Percentiles rank a stretch among this genome's conserved stretches.
Evolutionary conservation across 352 stramenopile species (phyloP).

Genomic region (Globisporangium orthogonon): DNA sequence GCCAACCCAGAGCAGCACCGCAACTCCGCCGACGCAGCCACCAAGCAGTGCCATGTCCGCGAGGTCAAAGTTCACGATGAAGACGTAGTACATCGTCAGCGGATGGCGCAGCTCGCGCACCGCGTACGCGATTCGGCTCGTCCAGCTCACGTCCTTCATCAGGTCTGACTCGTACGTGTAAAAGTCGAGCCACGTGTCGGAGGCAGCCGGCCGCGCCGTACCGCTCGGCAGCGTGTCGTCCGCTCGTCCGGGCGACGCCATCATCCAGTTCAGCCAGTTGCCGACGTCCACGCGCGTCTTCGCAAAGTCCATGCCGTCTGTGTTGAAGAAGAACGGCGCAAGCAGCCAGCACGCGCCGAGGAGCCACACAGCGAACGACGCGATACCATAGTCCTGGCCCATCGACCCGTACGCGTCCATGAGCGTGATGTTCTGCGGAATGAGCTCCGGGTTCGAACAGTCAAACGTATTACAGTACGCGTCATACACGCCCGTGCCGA

Average conservation of each 20-base stretch:
- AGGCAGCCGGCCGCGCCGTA: conserved; percentile 14
- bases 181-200: conserved; percentile 75
- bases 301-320: conserved; percentile 78
- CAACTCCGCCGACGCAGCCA: conserved; percentile 51
- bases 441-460: conserved; percentile 39
- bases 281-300: conserved; percentile 82
- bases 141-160: conserved; percentile 56
- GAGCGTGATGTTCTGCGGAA: conserved; percentile 66
- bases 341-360: conserved; percentile 75
- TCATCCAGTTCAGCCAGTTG: conserved; percentile 82
- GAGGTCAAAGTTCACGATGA: conserved; percentile 66
- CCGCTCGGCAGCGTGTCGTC: conserved; percentile 37
- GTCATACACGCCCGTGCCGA: conserved; percentile 45
- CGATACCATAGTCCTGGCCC: conserved; percentile 81
- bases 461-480: too few relatives aligned
- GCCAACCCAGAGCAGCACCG: conserved; percentile 60
- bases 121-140: conserved; percentile 57
- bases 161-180: conserved; percentile 72
- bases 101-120: conserved; percentile 73
- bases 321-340: conserved; percentile 86
- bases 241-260: conserved; percentile 44
- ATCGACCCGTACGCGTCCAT: conserved; percentile 77
- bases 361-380: conserved; percentile 85
- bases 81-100: conserved; percentile 81
- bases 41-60: conserved; percentile 56